Conservation (phyloP, 306 rosid species). For the Medicago truncatula region DNA sequence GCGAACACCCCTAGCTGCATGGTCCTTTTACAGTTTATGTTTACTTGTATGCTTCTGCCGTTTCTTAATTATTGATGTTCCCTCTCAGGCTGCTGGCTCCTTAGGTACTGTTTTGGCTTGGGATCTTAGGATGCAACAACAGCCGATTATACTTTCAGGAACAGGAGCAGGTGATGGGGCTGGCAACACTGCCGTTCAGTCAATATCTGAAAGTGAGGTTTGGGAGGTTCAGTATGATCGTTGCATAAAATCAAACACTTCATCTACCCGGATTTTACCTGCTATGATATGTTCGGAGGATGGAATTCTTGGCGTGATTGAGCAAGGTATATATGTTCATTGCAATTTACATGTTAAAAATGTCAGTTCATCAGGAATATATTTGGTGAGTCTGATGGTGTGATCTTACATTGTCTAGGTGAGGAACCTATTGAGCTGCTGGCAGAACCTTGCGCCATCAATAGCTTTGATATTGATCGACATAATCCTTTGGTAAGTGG, state of each 20-base stretch:
- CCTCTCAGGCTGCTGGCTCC: slow-evolving; percentile 83
- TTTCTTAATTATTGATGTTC: slow-evolving; percentile 28
- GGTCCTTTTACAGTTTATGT: slow-evolving; percentile 1
- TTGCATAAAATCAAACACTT: slow-evolving; percentile 62
- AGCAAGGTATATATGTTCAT: slow-evolving; percentile 66
- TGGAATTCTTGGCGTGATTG: slow-evolving; percentile 78
- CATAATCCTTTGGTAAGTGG: slow-evolving; percentile 83
- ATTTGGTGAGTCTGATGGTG: slow-evolving; percentile 16
- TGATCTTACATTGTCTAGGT: slow-evolving; percentile 49
- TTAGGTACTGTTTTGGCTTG: slow-evolving; percentile 91
- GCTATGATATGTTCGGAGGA: slow-evolving; percentile 93
- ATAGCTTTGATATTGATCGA: slow-evolving; percentile 86
- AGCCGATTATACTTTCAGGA: slow-evolving; percentile 83
- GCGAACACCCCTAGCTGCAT: not conserved
- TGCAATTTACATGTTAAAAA: slow-evolving; percentile 30
- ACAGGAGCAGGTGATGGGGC: slow-evolving; percentile 62
- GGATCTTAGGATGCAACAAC: slow-evolving; percentile 93
- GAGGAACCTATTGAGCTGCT: slow-evolving; percentile 79
- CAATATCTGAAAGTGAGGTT: slow-evolving; percentile 88
- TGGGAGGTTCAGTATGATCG: slow-evolving; percentile 97
- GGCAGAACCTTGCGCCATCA: slow-evolving; percentile 94
- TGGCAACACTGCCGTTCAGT: slow-evolving; percentile 46
- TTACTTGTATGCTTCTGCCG: slow-evolving; percentile 19
- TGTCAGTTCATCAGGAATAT: slow-evolving; percentile 19
- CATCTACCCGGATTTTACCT: slow-evolving; percentile 79